A percentile compares a stretch with the other conserved stretches of the same genome.
phyloP scores from a whole-genome alignment of 2,329 filamentous ascomycete species.

The Dactylellina parvicollis region DNA sequence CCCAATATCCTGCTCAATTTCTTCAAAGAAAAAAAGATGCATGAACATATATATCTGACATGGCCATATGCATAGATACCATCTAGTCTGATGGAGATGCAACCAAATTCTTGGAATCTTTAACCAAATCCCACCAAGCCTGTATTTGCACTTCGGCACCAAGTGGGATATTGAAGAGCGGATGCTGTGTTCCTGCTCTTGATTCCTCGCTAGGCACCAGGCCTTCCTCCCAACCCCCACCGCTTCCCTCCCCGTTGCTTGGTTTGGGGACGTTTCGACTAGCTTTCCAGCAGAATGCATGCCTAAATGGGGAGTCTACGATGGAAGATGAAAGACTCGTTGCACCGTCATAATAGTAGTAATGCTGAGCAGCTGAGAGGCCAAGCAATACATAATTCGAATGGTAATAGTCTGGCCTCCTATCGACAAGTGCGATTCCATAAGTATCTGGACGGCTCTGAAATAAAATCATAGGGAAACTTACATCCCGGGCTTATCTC shows the following conservation, averaged over 20 bases:
- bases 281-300: slow-evolving; percentile 40
- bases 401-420: slow-evolving; percentile 57
- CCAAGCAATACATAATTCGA: slow-evolving; percentile 57
- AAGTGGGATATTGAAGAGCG: slow-evolving; percentile 57
- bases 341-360: slow-evolving; percentile 52
- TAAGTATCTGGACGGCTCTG: neutral
- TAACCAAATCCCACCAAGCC: slow-evolving; percentile 51
- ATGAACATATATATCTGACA: too few species aligned
- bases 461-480: slow-evolving; percentile 60
- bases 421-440: slow-evolving; percentile 1
- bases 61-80: neutral
- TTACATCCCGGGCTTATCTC: slow-evolving; percentile 92
- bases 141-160: slow-evolving; percentile 44
- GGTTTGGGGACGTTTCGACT: slow-evolving; percentile 48
- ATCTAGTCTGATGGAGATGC: neutral
- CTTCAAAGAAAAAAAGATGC: too few species aligned
- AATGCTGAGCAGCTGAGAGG: slow-evolving; percentile 55
- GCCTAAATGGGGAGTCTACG: slow-evolving; percentile 24
- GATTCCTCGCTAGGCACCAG: slow-evolving; percentile 41
- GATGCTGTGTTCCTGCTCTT: slow-evolving; percentile 55
- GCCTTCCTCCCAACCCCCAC: slow-evolving; percentile 46
- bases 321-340: neutral
- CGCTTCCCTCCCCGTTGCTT: slow-evolving; percentile 11
- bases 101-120: slow-evolving; percentile 28
- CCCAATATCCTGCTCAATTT: too few species aligned